These are phyloP conservation scores for Ustilago lituana DNA, from an alignment of 1,284 basidiomycete species.

Conservation along the genomic window DNA sequence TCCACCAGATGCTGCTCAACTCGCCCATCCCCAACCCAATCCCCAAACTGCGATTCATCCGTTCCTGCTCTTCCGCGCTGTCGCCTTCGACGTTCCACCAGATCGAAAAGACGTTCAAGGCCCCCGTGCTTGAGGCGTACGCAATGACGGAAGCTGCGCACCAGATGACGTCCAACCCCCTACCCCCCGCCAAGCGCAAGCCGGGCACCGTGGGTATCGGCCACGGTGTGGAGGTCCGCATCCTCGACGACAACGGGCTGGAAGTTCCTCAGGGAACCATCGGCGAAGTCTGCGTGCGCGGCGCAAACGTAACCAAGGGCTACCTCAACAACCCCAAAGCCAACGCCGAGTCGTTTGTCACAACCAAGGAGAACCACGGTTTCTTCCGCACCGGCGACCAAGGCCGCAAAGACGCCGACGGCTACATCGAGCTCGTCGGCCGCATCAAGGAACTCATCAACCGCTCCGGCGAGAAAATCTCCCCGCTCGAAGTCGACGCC, in stretches of 20 bases:
- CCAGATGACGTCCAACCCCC: conserved; percentile 69
- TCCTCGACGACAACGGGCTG: conserved; percentile 68
- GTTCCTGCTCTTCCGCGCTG: conserved; percentile 70
- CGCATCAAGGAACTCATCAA: conserved; percentile 67
- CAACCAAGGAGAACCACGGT: conserved; percentile 67
- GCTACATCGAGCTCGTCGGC: conserved; percentile 71
- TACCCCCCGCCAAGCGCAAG: conserved; percentile 67
- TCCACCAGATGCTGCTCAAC: conserved; percentile 70
- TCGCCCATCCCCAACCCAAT: conserved; percentile 65
- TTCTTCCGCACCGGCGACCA: conserved; percentile 75
- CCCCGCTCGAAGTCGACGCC: conserved; percentile 74
- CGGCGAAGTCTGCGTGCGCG: conserved; percentile 70
- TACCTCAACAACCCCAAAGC: conserved; percentile 70
- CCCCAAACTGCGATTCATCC: conserved; percentile 70
- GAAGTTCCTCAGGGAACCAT: conserved; percentile 66
- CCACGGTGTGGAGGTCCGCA: conserved; percentile 69
- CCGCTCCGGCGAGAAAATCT: conserved; percentile 75
- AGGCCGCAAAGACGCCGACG: conserved; percentile 74
- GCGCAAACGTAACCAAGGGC: conserved; percentile 70
- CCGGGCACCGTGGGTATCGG: conserved; percentile 70
- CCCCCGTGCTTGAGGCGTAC: conserved; percentile 71
- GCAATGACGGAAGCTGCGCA: conserved; percentile 69
- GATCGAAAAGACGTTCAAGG: conserved; percentile 69
- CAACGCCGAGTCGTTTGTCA: conserved; percentile 67
- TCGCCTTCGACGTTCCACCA: conserved; percentile 69